Conservation (phyloP, 2,329 filamentous ascomycete genomes). For the Hymenoscyphus albidus region DNA sequence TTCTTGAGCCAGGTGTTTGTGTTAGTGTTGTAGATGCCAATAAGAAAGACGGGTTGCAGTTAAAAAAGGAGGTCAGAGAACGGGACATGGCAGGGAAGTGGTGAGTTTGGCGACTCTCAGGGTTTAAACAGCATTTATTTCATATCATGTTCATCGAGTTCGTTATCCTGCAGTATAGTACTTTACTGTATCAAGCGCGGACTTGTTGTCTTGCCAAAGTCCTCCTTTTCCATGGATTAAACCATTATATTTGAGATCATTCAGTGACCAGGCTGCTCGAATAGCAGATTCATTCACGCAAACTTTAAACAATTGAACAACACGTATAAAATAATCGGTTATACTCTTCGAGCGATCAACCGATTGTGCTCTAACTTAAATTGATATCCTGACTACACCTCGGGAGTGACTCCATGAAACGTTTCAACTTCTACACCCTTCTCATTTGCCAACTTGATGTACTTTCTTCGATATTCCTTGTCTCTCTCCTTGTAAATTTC, state of each 20-base stretch:
- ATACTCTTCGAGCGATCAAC: too few relatives aligned
- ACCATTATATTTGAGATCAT: too few relatives aligned
- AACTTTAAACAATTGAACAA: too few relatives aligned
- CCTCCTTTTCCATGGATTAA: too few relatives aligned
- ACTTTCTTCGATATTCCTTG: constrained; percentile 34
- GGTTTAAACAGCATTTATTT: background rate
- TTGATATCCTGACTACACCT: background rate
- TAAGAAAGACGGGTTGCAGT: background rate
- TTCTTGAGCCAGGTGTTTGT: background rate
- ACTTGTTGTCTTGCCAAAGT: too few relatives aligned
- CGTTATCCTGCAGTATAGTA: too few relatives aligned
- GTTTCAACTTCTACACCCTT: constrained; percentile 17
- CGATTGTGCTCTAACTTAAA: background rate
- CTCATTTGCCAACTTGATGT: constrained; percentile 16
- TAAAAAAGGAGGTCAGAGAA: background rate
- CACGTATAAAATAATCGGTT: too few relatives aligned
- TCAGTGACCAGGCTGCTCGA: too few relatives aligned
- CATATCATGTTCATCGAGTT: background rate
- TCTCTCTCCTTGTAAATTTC: constrained; percentile 35
- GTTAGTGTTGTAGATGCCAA: background rate
- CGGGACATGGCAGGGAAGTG: background rate
- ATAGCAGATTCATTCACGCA: too few relatives aligned
- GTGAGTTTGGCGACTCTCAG: background rate
- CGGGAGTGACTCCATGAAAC: constrained; percentile 18
- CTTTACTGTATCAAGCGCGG: too few relatives aligned